Base-by-base conservation (phyloP, 352 stramenopile genomes). In the Globisporangium recalcitrans region DNA sequence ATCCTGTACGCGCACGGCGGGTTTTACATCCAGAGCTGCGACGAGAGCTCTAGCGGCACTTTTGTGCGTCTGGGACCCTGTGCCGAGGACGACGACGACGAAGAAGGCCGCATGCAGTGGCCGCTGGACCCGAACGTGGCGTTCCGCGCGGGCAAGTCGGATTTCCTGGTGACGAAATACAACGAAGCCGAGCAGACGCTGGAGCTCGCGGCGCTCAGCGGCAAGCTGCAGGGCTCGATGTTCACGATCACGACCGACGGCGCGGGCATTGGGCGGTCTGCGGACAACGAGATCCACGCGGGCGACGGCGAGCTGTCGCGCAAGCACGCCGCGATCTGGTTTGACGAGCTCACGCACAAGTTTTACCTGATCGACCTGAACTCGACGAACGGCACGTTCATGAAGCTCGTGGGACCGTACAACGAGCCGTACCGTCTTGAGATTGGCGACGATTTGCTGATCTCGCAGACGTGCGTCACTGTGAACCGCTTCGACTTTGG, bases 401-500 rank as follows among this genome's bases (percentile, higher is more conserved):
- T 99, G 92, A 93, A 97, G 71, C 85, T 98, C 22, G 83, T 87
- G 22, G 94, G 95, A 4, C 93, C 90, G 34, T 98, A 98, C 71
- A 75, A 82, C 32, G 92, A 95, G 31, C 89, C 95, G n/a, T 97
- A 96, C 38, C 82, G 91, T 34, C 80, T 98, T 0, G 82, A 90
- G 55, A 91, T 98, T 49, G 90, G 91, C n/a, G 95, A 98, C 63
- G 91, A 98, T 72, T 83, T 99, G 58, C 85, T 99, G 24, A 85
- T 99, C 31, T 94, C 93, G 38, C 88, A 98, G 79, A 98, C 96
- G 31, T 97, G 96, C 54, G 93, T 98, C 65, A 98, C 87, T 1
- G 90, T 99, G 6, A 98, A 98, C 73, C 88, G 95, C 1, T 98
- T 98, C 64, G 96, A 99, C 67, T 98, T 97, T 68, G 96, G 96